A percentile compares a stretch with the other conserved stretches of the same genome.
phyloP scores from a whole-genome alignment of 2,329 filamentous ascomycete genomes.

The Neonectria punicea region DNA sequence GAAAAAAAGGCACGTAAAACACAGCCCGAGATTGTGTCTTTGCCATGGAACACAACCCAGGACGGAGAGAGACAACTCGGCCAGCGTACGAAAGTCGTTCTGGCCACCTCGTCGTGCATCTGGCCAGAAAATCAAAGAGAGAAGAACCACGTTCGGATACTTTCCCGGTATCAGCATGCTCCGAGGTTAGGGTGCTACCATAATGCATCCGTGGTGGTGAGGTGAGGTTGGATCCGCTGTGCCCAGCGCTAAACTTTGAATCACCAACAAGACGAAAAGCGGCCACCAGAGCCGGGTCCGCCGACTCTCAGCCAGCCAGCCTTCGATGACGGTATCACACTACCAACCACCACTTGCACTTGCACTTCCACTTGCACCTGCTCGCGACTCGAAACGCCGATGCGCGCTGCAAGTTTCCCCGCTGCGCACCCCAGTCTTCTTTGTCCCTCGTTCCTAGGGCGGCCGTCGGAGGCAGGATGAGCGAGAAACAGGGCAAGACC shows the following conservation, averaged over 20 bases:
- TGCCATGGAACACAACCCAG: conserved; percentile 35
- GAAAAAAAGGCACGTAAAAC: conserved; percentile 36
- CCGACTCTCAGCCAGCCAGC: conserved; percentile 27
- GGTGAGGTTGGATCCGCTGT: conserved; percentile 34
- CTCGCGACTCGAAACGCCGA: conserved; percentile 28
- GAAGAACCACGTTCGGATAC: conserved; percentile 26
- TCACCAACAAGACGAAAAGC: conserved; percentile 27
- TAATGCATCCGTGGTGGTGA: conserved; percentile 31
- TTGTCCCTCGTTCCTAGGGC: conserved; percentile 6
- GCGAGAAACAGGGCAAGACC: conserved; percentile 3
- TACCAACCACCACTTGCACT: conserved; percentile 18
- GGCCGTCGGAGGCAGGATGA: conserved; percentile 10
- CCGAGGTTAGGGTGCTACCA: conserved; percentile 30
- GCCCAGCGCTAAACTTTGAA: conserved; percentile 37
- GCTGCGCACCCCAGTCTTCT: conserved; percentile 6
- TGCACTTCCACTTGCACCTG: conserved; percentile 23
- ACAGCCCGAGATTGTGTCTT: conserved; percentile 40
- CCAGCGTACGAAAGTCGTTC: conserved; percentile 1
- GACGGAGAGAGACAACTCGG: conserved; percentile 27
- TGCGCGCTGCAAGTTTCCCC: conserved; percentile 15
- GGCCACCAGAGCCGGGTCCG: conserved; percentile 21
- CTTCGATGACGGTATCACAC: conserved; percentile 27
- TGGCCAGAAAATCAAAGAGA: conserved; percentile 10
- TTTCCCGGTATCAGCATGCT: conserved; percentile 33
- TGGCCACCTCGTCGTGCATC: neutral